These are phyloP conservation scores for Amylostereum chailletii DNA, from an alignment of 1,284 basidiomycete species.

Conservation along the genomic window DNA sequence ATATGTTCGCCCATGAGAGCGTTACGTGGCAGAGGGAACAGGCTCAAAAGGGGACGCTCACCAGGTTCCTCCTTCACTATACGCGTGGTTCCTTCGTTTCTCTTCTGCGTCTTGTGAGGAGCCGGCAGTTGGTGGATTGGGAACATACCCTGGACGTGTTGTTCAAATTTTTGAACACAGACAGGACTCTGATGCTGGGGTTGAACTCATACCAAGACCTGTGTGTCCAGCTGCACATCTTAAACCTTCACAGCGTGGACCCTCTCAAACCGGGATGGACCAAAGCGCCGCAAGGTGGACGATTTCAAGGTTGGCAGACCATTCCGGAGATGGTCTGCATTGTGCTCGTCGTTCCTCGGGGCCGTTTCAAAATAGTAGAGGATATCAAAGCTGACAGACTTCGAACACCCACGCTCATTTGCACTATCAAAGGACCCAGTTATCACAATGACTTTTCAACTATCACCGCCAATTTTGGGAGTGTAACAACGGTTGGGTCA, in stretches of 20 bases:
- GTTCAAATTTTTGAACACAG: slow-evolving; percentile 14
- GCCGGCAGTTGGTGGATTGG: slow-evolving; percentile 19
- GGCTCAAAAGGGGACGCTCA: slow-evolving; percentile 12
- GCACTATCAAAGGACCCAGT: slow-evolving; percentile 17
- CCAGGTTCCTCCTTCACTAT: slow-evolving; percentile 30
- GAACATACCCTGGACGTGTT: slow-evolving; percentile 21
- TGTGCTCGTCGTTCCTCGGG: slow-evolving; percentile 27
- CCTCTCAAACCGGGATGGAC: neutral
- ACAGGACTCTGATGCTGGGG: slow-evolving; percentile 23
- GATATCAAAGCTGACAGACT: slow-evolving; percentile 8
- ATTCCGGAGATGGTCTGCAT: slow-evolving; percentile 19
- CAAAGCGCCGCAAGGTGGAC: slow-evolving; percentile 6
- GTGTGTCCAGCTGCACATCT: slow-evolving; percentile 22
- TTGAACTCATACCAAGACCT: slow-evolving; percentile 26
- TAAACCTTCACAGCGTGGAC: slow-evolving; percentile 20
- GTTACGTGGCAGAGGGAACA: slow-evolving; percentile 11
- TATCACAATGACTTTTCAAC: slow-evolving; percentile 21
- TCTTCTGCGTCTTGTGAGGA: slow-evolving; percentile 31
- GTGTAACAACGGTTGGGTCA: slow-evolving; percentile 18
- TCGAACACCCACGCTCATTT: slow-evolving; percentile 23
- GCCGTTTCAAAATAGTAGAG: slow-evolving; percentile 18
- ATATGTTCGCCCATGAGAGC: slow-evolving; percentile 37
- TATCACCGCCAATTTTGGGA: slow-evolving; percentile 24
- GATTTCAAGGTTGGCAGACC: slow-evolving; percentile 20
- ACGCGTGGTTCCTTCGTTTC: slow-evolving; percentile 33